Base-by-base conservation (phyloP, 2,329 filamentous ascomycete genomes). In the Xylariaceae sp. region DNA sequence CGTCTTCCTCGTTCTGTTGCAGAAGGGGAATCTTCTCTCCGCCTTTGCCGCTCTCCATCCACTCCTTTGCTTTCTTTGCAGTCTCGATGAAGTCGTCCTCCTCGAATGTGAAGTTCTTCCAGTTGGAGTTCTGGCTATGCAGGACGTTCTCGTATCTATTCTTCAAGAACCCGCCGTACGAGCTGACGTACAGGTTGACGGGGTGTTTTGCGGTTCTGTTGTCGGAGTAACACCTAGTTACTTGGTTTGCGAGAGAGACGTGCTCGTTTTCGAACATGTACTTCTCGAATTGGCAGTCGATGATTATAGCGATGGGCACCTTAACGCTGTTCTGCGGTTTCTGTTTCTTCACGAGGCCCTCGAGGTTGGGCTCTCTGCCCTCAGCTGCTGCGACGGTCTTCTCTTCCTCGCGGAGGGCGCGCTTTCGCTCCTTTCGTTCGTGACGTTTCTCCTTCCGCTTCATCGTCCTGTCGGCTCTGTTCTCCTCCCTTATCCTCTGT, bases 211-310 rank as follows among this genome's bases (percentile, higher is more conserved):
- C 77, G 49, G 79, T 82, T 51, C 80, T 81, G 69, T 96, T 97
- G 62, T 96, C 90, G 17, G 90, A 90, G 70, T 99, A 99, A 50
- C 81, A 87, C 49, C 94, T 77, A 9, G 90, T 95, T 54, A 99
- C 77, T 68, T 99, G 94, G 49, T 84, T 82, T 1, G 82, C 82
- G 11, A 99, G 77, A 5, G 90, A 96, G 48, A 91, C 84, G 30
- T 88, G 75, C 70, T 99, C 94, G 59, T 87, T 86, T 35, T 92
- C 87, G 44, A 77, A 78, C 94, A 99, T 99, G 63, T 91, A 80
- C 39, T 87, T 76, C 67, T 99, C 91, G 66, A 95, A 99, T 58
- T 88, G 84, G 70, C 92, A 97, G 72, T 99, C 94, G 55, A 99
- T 74, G 51, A 99, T 76, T 57, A 99, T 74, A 0, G 89, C 82